Conservation (phyloP, 208 protist genomes). For the Kentomonas sorsogonicus region DNA sequence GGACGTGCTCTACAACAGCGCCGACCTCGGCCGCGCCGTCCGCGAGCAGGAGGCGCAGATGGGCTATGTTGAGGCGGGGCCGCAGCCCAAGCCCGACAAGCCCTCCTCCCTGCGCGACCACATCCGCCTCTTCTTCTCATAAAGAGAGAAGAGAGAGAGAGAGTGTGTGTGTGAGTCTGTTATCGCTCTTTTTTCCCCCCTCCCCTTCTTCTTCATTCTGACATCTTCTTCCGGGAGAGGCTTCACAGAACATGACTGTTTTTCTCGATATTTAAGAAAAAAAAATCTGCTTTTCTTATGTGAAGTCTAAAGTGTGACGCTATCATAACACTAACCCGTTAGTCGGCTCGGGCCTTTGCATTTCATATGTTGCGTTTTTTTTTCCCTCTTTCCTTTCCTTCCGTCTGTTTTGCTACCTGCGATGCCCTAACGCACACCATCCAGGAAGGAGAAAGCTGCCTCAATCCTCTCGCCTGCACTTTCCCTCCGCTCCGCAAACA, state of each 20-base stretch:
- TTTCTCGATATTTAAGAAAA: too few relatives aligned
- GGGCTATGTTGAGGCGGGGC: constrained; percentile 15
- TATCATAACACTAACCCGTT: too few relatives aligned
- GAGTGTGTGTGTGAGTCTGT: constrained; percentile 8
- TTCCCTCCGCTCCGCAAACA: too few relatives aligned
- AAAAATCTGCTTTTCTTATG: too few relatives aligned
- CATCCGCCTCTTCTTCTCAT: constrained; percentile 22
- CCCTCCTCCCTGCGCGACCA: background rate
- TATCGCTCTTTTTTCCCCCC: background rate
- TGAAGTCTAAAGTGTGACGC: too few relatives aligned
- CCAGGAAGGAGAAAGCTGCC: too few relatives aligned
- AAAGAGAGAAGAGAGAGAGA: background rate
- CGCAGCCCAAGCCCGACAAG: background rate
- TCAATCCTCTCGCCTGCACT: too few relatives aligned
- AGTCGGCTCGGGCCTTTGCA: too few relatives aligned
- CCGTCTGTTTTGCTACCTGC: too few relatives aligned
- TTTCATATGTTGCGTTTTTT: too few relatives aligned
- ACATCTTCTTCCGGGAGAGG: background rate
- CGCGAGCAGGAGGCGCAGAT: constrained; percentile 12
- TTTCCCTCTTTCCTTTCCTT: too few relatives aligned
- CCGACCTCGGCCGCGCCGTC: constrained; percentile 11
- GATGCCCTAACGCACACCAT: too few relatives aligned
- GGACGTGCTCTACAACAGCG: constrained; percentile 30
- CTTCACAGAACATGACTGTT: background rate
- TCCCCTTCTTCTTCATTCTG: background rate